phyloP scores from a whole-genome alignment of 192 early-diverging fungal genomes.

The Oehlia diaphana region DNA sequence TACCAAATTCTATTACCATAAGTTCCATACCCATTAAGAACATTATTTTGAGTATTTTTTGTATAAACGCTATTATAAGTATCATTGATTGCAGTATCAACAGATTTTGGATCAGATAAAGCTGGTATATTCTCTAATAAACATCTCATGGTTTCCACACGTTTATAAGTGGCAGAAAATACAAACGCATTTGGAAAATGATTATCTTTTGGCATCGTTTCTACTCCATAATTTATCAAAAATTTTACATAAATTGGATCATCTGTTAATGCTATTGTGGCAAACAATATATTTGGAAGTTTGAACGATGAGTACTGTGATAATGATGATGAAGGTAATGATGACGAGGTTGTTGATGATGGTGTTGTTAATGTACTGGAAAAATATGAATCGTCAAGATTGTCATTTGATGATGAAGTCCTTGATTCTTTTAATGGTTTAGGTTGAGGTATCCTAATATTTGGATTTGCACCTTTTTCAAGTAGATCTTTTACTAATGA shows the following conservation, averaged over 20 bases:
- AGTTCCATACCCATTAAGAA: too few species aligned
- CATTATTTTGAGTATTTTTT: too few species aligned
- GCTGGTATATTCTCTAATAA: slow-evolving; percentile 5
- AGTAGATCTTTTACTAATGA: neutral
- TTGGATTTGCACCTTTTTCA: slow-evolving; percentile 13
- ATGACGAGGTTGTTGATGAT: neutral
- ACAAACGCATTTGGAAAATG: slow-evolving; percentile 16
- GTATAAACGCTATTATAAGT: neutral
- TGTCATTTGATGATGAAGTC: too few species aligned
- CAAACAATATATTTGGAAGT: slow-evolving; percentile 19
- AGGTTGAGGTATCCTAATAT: neutral
- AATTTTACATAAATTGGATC: slow-evolving; percentile 6
- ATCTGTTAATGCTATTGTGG: neutral
- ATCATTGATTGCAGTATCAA: slow-evolving; percentile 9
- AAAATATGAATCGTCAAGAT: too few species aligned
- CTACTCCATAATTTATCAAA: slow-evolving; percentile 4
- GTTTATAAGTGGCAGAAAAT: slow-evolving; percentile 5
- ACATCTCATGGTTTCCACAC: slow-evolving; percentile 13
- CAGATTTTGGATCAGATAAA: neutral
- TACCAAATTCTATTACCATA: too few species aligned
- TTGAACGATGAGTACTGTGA: neutral
- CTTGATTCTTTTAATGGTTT: neutral
- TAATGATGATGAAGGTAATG: neutral
- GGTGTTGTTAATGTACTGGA: neutral
- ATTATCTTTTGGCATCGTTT: slow-evolving; percentile 7